These are phyloP conservation scores for Spizellomyces punctatus DNA, from an alignment of 192 early-diverging fungal species.

Conservation along the genomic window DNA sequence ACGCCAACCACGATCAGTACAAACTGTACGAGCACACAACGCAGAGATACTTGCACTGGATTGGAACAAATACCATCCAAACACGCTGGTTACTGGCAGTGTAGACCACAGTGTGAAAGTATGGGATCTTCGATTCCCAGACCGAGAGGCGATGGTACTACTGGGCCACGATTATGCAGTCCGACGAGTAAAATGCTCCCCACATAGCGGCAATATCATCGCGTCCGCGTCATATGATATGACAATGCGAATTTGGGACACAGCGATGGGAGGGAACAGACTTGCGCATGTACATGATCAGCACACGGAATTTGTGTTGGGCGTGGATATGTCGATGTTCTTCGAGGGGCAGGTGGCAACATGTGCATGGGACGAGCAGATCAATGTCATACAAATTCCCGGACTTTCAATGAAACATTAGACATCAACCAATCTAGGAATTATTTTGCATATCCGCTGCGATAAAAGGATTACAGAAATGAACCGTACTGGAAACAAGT, in stretches of 20 bases:
- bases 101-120: constrained; percentile 88
- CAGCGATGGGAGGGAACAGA: constrained; percentile 39
- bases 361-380: constrained; percentile 93
- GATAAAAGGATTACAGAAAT: too few species aligned
- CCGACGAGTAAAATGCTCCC: constrained; percentile 88
- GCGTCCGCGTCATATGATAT: constrained; percentile 93
- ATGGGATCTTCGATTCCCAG: constrained; percentile 86
- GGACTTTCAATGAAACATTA: background rate
- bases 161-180: constrained; percentile 92
- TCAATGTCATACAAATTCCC: constrained; percentile 47
- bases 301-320: constrained; percentile 97
- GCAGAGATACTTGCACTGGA: constrained; percentile 90
- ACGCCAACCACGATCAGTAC: constrained; percentile 59
- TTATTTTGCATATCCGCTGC: too few species aligned
- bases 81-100: constrained; percentile 83
- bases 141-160: constrained; percentile 72
- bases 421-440: too few species aligned
- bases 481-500: too few species aligned
- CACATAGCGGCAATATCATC: constrained; percentile 79
- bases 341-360: constrained; percentile 85
- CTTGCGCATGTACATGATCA: constrained; percentile 72
- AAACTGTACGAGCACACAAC: constrained; percentile 68
- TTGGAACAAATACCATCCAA: constrained; percentile 95
- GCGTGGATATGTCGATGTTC: constrained; percentile 91
- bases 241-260: constrained; percentile 94